Conservation (phyloP, 192 early-diverging fungal genomes). For the Helicostylum pulchrum region DNA sequence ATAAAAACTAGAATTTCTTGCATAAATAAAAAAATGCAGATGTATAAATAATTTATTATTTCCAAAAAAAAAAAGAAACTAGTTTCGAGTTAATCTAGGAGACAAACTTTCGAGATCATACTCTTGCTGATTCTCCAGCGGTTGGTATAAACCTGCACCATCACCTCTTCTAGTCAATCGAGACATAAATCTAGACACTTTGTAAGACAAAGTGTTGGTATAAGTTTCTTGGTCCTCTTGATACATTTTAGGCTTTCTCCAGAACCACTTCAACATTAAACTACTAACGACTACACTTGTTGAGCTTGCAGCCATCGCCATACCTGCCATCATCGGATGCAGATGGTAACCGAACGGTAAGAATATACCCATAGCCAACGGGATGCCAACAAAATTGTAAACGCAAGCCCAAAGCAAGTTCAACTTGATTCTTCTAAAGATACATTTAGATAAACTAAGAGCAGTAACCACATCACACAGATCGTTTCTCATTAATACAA, state of each 20-base stretch:
- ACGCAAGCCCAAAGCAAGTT: slow-evolving; percentile 89
- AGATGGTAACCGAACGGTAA: slow-evolving; percentile 79
- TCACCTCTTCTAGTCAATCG: slow-evolving; percentile 3
- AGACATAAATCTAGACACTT: background rate
- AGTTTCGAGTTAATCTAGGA: background rate
- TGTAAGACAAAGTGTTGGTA: background rate
- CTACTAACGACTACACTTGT: slow-evolving; percentile 89
- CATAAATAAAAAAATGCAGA: background rate
- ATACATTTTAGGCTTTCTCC: slow-evolving; percentile 43
- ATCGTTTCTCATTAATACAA: slow-evolving; percentile 89
- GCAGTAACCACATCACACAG: slow-evolving; percentile 81
- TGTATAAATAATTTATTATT: too few relatives aligned
- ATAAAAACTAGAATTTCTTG: too few relatives aligned
- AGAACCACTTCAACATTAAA: slow-evolving; percentile 69
- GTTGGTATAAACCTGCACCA: background rate
- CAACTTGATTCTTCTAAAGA: slow-evolving; percentile 78
- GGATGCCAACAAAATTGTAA: slow-evolving; percentile 91
- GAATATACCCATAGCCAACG: slow-evolving; percentile 89
- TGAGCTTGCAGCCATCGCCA: slow-evolving; percentile 90
- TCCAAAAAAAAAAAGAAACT: too few relatives aligned
- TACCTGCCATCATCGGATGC: slow-evolving; percentile 88
- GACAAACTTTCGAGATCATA: slow-evolving; percentile 8
- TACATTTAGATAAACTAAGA: slow-evolving; percentile 76
- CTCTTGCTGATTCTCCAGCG: background rate
- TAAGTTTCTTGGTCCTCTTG: background rate